Percentiles rank a stretch among this genome's conserved stretches.
These are phyloP conservation scores for Thermothielavioides terrestris DNA, from an alignment of 495 filamentous ascomycete species.

Conservation along the genomic window DNA sequence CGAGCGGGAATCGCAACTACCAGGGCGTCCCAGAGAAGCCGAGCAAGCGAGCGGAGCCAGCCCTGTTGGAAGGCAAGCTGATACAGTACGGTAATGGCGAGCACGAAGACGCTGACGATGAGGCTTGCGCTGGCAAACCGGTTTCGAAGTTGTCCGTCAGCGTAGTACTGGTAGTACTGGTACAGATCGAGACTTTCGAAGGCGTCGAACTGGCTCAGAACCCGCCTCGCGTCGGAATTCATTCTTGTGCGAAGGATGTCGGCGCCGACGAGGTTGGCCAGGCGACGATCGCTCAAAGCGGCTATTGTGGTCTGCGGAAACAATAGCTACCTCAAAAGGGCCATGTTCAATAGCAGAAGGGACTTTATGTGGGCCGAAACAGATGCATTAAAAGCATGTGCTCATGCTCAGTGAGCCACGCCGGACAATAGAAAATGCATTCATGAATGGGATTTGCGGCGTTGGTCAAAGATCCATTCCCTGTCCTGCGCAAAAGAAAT, in stretches of 20 bases:
- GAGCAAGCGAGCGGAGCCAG: conserved; percentile 14
- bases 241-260: conserved; percentile 7
- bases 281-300: neutral
- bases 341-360: too few relatives aligned
- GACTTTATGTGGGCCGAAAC: too few relatives aligned
- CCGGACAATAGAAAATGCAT: too few relatives aligned
- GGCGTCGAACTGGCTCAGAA: conserved; percentile 18
- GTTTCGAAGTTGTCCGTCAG: conserved; percentile 18
- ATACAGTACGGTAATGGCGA: conserved; percentile 38
- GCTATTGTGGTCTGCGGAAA: too few relatives aligned
- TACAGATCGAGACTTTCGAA: conserved; percentile 12
- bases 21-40: conserved; percentile 55
- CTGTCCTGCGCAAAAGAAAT: too few relatives aligned
- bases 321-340: too few relatives aligned
- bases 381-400: too few relatives aligned
- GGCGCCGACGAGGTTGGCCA: neutral
- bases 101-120: conserved; percentile 30
- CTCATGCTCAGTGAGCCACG: too few relatives aligned
- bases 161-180: conserved; percentile 20
- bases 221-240: conserved; percentile 23
- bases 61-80: conserved; percentile 24
- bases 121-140: conserved; percentile 27
- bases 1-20: conserved; percentile 53
- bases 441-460: too few relatives aligned
- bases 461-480: too few relatives aligned